A percentile compares a stretch with the other conserved stretches of the same genome.
These are phyloP conservation scores for Magnusiomyces suaveolens DNA, from an alignment of 1,139 yeast species.

Conservation along the genomic window DNA sequence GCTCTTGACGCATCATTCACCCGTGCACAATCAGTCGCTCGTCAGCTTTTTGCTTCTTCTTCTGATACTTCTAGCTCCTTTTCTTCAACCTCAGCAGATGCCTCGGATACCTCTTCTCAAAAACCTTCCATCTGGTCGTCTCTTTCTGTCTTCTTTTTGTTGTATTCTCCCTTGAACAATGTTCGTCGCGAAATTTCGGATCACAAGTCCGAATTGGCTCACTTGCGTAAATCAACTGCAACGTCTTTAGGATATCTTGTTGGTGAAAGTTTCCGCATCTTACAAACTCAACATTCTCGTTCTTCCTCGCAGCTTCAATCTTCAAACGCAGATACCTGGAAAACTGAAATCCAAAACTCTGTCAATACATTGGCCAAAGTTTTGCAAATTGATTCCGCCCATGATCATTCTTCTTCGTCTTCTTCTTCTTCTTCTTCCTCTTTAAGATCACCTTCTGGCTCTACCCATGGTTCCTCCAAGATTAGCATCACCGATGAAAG, in stretches of 20 bases:
- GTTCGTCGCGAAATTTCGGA: slow-evolving; percentile 5
- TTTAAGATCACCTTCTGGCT: not conserved
- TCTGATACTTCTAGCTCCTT: not conserved
- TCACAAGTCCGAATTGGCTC: slow-evolving; percentile 5
- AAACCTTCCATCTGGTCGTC: slow-evolving; percentile 6
- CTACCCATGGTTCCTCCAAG: not conserved
- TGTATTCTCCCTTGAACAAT: slow-evolving; percentile 10
- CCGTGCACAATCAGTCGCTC: slow-evolving; percentile 14
- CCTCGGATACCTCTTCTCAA: not conserved
- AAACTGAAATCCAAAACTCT: slow-evolving; percentile 1
- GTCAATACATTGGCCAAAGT: slow-evolving; percentile 2
- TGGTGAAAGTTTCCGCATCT: not conserved
- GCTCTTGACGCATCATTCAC: slow-evolving; percentile 25
- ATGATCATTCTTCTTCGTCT: not conserved
- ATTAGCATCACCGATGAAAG: not conserved
- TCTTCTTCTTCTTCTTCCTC: not conserved
- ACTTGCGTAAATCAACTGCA: slow-evolving; percentile 17
- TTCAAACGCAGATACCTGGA: not conserved
- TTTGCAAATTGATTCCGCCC: not conserved
- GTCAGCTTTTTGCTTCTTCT: not conserved
- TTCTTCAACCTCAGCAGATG: not conserved
- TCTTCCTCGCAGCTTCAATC: not conserved
- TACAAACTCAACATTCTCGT: not conserved
- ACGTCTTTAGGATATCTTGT: slow-evolving; percentile 9
- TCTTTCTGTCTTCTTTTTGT: slow-evolving; percentile 6